These are phyloP conservation scores for Coemansia sp. DNA, from an alignment of 192 early-diverging fungal genomes.

Conservation along the genomic window DNA sequence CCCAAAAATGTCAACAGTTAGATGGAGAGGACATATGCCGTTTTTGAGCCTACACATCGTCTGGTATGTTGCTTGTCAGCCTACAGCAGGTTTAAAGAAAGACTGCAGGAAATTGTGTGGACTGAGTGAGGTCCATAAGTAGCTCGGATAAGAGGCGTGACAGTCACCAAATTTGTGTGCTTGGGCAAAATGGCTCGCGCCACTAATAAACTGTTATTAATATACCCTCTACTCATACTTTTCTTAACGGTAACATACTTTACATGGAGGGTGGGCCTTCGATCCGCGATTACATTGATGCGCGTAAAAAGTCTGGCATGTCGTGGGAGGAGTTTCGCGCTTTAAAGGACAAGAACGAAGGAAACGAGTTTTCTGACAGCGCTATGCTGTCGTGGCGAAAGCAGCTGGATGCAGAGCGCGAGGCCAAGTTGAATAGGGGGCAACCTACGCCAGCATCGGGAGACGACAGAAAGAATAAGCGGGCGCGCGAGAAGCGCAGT, in stretches of 20 bases:
- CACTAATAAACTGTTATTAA: not conserved
- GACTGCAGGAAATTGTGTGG: not conserved
- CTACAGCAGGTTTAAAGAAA: not conserved
- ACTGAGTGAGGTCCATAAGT: not conserved
- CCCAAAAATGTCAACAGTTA: not conserved
- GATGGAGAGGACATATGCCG: not conserved
- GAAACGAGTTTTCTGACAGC: conserved; percentile 37
- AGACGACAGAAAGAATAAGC: not conserved
- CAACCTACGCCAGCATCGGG: not conserved
- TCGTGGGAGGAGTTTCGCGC: conserved; percentile 56
- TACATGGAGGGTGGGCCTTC: conserved; percentile 31
- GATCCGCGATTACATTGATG: conserved; percentile 55
- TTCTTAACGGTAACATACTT: not conserved
- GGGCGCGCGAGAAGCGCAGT: conserved; percentile 2
- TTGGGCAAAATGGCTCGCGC: not conserved
- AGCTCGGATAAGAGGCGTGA: not conserved
- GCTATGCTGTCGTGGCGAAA: conserved; percentile 52
- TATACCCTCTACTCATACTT: not conserved
- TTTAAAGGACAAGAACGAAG: conserved; percentile 43
- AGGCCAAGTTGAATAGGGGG: conserved; percentile 30
- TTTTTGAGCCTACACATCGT: not conserved
- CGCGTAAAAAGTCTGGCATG: conserved; percentile 50
- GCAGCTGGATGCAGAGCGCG: conserved; percentile 53
- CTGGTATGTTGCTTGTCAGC: not conserved
- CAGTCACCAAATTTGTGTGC: not conserved